phyloP scores from a whole-genome alignment of 169 alveolate genomes.

The Plasmodium malariae region DNA sequence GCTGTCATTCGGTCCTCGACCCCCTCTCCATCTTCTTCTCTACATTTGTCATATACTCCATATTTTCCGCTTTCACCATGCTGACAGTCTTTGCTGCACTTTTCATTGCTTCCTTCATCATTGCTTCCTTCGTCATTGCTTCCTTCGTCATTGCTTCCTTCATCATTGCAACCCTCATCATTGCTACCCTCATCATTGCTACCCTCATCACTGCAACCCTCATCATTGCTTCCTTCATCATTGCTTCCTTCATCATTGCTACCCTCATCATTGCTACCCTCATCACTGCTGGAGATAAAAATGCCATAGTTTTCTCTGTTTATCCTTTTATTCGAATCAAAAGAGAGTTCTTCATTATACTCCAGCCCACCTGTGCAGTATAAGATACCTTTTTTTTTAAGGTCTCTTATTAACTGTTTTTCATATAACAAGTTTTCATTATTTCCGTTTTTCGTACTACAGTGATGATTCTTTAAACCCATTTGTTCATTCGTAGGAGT shows the following conservation, averaged over 20 bases:
- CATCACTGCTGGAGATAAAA: conserved; percentile 71
- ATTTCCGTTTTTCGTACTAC: not conserved
- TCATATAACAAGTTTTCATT: not conserved
- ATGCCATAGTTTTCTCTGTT: conserved; percentile 34
- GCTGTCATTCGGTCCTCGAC: too few species aligned
- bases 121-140: too few species aligned
- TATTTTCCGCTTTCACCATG: too few species aligned
- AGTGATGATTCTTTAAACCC: not conserved
- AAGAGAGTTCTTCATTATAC: conserved; percentile 9
- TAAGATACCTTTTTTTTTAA: not conserved
- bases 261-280: conserved; percentile 44
- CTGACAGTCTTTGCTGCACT: too few species aligned
- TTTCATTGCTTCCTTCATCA: too few species aligned
- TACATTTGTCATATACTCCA: too few species aligned
- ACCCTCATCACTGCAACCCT: not conserved
- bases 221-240: not conserved
- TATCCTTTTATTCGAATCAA: not conserved
- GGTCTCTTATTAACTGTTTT: not conserved
- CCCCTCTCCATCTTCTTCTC: too few species aligned
- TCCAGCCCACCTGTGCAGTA: not conserved
- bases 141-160: too few species aligned
- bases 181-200: not conserved
- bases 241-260: not conserved
- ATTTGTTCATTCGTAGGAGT: not conserved
- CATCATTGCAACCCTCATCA: not conserved